These are phyloP conservation scores for Kuraishia hungarica DNA, from an alignment of 805 yeast species.

Conservation along the genomic window DNA sequence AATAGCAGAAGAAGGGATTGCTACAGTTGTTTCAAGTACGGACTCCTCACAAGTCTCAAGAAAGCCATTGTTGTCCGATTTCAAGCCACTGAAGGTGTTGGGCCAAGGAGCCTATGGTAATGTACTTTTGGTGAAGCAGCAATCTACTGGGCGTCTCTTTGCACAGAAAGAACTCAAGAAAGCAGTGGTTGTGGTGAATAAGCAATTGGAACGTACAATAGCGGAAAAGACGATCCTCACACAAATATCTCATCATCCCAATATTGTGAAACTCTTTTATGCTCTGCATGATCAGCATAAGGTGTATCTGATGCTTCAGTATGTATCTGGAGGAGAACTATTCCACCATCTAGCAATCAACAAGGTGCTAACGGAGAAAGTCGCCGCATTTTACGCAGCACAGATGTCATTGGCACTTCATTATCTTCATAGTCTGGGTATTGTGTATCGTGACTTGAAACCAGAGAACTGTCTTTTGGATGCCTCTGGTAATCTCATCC, in stretches of 20 bases:
- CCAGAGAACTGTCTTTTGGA: conserved; percentile 86
- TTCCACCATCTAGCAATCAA: conserved; percentile 50
- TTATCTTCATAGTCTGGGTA: conserved; percentile 72
- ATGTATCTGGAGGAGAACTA: conserved; percentile 84
- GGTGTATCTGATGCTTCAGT: conserved; percentile 68
- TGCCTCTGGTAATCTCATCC: conserved; percentile 63
- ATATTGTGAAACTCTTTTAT: conserved; percentile 73
- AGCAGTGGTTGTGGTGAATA: conserved; percentile 61
- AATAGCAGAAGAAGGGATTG: not conserved
- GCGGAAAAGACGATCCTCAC: conserved; percentile 73
- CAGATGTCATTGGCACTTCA: conserved; percentile 71
- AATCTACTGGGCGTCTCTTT: conserved; percentile 50
- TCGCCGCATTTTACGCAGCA: conserved; percentile 71
- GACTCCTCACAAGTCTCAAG: not conserved
- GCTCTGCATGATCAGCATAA: conserved; percentile 78
- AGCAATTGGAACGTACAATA: conserved; percentile 66
- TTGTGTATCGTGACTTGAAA: conserved; percentile 80
- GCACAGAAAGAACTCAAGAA: conserved; percentile 85
- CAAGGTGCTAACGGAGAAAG: conserved; percentile 45
- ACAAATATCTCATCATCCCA: conserved; percentile 58
- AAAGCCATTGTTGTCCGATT: conserved; percentile 35
- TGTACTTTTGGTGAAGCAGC: conserved; percentile 69
- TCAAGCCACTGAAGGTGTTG: conserved; percentile 64
- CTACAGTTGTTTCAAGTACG: not conserved
- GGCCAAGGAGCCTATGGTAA: conserved; percentile 90